Percentiles rank a stretch among this genome's conserved stretches.
These are phyloP conservation scores for Sanghuangporus sanghuang DNA, from an alignment of 1,284 basidiomycete genomes.

Conservation along the genomic window DNA sequence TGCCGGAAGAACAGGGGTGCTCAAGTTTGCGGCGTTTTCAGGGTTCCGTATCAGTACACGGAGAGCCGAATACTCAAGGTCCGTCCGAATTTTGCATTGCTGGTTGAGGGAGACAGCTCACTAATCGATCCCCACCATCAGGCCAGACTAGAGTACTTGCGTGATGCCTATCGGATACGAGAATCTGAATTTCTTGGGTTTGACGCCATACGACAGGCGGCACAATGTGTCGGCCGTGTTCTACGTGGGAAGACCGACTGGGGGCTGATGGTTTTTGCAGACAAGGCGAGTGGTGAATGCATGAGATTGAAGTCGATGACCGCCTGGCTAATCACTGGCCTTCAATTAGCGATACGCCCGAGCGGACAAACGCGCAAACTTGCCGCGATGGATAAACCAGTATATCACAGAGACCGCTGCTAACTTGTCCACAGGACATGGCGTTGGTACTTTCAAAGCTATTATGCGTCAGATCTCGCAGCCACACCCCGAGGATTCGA, in stretches of 20 bases:
- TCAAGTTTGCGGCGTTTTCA: slow-evolving; percentile 26
- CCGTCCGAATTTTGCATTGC: slow-evolving; percentile 17
- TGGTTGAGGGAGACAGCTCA: background rate
- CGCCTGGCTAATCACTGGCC: background rate
- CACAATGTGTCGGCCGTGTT: slow-evolving; percentile 98
- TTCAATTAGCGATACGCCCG: slow-evolving; percentile 85
- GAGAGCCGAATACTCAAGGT: slow-evolving; percentile 94
- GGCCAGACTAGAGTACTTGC: slow-evolving; percentile 93
- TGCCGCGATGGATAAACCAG: slow-evolving; percentile 99
- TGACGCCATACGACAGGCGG: slow-evolving; percentile 99
- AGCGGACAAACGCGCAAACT: slow-evolving; percentile 93
- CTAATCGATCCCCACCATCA: slow-evolving; percentile 11
- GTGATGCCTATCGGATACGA: slow-evolving; percentile 97
- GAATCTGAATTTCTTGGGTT: slow-evolving; percentile 99
- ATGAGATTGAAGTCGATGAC: background rate
- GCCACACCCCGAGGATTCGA: slow-evolving; percentile 92
- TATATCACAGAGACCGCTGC: slow-evolving; percentile 97
- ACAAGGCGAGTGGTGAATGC: slow-evolving; percentile 62
- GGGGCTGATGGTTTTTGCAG: slow-evolving; percentile 99
- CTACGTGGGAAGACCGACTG: slow-evolving; percentile 98
- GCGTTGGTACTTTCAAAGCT: slow-evolving; percentile 92
- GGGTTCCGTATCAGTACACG: slow-evolving; percentile 98
- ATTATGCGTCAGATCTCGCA: slow-evolving; percentile 99
- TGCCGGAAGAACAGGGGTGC: background rate
- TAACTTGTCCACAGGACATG: slow-evolving; percentile 98